Evolutionary conservation across 139 green algal species (phyloP).

Genomic region (Coelastrella sp.): DNA sequence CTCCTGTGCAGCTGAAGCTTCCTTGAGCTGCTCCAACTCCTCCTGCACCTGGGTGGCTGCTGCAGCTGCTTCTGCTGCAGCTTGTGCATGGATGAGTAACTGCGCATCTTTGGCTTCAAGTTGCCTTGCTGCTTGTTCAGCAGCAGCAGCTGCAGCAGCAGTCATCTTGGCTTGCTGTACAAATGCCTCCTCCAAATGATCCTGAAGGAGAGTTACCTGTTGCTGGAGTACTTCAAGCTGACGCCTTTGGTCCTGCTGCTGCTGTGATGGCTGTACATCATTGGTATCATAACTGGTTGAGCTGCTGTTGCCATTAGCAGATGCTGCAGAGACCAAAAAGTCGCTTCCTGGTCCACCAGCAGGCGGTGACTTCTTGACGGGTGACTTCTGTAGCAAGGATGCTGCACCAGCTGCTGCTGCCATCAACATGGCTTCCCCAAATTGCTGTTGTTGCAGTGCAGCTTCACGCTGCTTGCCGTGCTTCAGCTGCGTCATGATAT

Average conservation of each 20-base stretch:
- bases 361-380: too few relatives aligned
- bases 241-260: neutral
- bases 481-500: neutral
- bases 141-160: neutral
- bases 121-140: neutral
- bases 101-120: neutral
- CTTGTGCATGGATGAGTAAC: too few relatives aligned
- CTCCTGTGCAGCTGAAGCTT: neutral
- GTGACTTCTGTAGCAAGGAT: neutral
- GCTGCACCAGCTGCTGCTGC: constrained; percentile 33
- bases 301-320: neutral
- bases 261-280: neutral
- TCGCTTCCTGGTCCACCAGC: neutral
- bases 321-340: too few relatives aligned
- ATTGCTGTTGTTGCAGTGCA: constrained; percentile 23
- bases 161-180: neutral
- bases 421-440: neutral
- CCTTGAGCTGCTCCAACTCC: neutral
- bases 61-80: neutral
- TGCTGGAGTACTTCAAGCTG: neutral
- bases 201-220: neutral
- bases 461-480: constrained; percentile 8
- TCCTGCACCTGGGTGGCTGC: neutral
- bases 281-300: neutral
- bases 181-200: neutral